A percentile compares a stretch with the other conserved stretches of the same genome.
Conservation (phyloP, 2,329 filamentous ascomycete genomes). For the Delphinella strobiligena region DNA sequence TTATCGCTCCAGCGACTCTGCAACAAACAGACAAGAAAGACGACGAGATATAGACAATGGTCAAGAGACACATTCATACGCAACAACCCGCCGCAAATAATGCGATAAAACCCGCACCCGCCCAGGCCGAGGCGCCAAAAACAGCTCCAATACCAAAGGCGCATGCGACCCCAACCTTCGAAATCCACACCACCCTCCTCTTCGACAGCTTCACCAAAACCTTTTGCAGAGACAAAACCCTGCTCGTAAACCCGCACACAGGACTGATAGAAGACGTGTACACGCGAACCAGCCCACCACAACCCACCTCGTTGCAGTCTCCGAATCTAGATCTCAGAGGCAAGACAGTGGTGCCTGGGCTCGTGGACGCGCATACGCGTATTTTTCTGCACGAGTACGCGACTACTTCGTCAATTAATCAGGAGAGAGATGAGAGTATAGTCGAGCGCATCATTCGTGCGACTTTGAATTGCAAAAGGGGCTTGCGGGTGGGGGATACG, state of each 20-base stretch:
- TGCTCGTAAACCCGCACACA: constrained; percentile 27
- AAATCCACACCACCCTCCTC: constrained; percentile 26
- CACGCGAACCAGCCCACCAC: constrained; percentile 13
- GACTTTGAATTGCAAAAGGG: constrained; percentile 40
- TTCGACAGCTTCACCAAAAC: constrained; percentile 35
- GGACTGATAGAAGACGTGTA: constrained; percentile 30
- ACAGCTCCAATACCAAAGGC: too few relatives aligned
- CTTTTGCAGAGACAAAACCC: constrained; percentile 31
- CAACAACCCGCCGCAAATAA: too few relatives aligned
- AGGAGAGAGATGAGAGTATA: constrained; percentile 47
- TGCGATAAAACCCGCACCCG: too few relatives aligned
- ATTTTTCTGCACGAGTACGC: constrained; percentile 39
- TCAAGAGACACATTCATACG: too few relatives aligned
- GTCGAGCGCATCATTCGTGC: constrained; percentile 45
- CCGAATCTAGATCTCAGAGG: constrained; percentile 39
- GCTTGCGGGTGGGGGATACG: constrained; percentile 46
- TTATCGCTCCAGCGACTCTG: too few relatives aligned
- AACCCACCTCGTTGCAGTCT: background rate
- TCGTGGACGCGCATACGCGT: constrained; percentile 45
- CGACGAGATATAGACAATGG: too few relatives aligned
- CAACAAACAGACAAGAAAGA: too few relatives aligned
- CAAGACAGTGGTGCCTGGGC: constrained; percentile 38
- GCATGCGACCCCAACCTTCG: too few relatives aligned
- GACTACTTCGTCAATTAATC: constrained; percentile 30
- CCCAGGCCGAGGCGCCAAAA: too few relatives aligned